Evolutionary conservation across 768 basidiomycete genomes (phyloP).

Genomic region (Austroboletus eburneus): DNA sequence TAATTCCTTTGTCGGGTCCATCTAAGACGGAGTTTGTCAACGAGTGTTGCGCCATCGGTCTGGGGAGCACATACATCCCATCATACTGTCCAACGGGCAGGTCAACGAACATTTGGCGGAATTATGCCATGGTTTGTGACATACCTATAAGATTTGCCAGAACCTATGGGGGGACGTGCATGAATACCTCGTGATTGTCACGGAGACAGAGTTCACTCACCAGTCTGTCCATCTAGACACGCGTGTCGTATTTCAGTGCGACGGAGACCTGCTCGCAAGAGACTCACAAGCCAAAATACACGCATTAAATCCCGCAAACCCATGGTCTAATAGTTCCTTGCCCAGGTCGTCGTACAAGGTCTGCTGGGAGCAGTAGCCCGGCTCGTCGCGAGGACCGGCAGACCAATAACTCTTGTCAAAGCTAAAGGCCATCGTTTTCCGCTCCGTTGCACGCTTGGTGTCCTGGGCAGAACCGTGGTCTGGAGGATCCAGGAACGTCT

Average conservation of each 20-base stretch:
- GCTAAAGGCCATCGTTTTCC: conserved; percentile 85
- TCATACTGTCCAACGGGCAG: conserved; percentile 59
- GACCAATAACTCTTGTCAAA: conserved; percentile 99
- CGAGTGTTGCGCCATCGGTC: conserved; percentile 1
- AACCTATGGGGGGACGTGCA: conserved; percentile 45
- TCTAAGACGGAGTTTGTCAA: conserved; percentile 43
- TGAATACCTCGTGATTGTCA: conserved; percentile 4
- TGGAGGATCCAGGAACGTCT: conserved; percentile 89
- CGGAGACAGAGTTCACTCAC: conserved; percentile 41
- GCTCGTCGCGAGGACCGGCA: conserved; percentile 84
- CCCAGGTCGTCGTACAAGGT: conserved; percentile 94
- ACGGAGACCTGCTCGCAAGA: conserved; percentile 4
- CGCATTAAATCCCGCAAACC: conserved; percentile 95
- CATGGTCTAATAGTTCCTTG: conserved; percentile 90
- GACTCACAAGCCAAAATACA: conserved; percentile 97
- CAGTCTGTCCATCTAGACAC: conserved; percentile 72
- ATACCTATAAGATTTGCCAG: conserved; percentile 89
- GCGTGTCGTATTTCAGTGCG: neutral
- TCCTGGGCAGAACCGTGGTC: conserved; percentile 66
- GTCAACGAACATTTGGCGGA: conserved; percentile 6
- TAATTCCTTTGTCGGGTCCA: conserved; percentile 94
- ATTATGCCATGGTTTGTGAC: conserved; percentile 23
- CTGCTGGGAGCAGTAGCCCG: conserved; percentile 89
- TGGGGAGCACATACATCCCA: conserved; percentile 71
- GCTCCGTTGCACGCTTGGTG: conserved; percentile 80